Evolutionary conservation across 192 early-diverging fungal species (phyloP).

Genomic region (Ambispora gerdemannii): DNA sequence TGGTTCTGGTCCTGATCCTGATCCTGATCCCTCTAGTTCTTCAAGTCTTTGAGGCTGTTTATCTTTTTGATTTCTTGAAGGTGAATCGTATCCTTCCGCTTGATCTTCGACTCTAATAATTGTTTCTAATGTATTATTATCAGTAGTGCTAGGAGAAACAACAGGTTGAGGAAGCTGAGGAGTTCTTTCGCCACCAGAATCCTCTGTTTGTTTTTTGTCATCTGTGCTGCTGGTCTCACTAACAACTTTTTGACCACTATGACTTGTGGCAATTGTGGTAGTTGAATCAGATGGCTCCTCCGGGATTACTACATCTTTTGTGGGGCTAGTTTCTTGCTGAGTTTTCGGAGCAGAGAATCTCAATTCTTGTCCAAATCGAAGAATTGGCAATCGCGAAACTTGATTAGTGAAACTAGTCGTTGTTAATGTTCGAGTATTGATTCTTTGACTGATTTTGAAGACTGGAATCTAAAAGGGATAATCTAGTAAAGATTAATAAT

Average conservation of each 20-base stretch:
- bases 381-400: slow-evolving; percentile 1
- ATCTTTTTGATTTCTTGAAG: background rate
- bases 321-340: background rate
- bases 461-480: background rate
- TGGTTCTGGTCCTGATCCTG: background rate
- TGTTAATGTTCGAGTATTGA: slow-evolving; percentile 13
- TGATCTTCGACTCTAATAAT: background rate
- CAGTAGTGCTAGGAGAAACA: background rate
- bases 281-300: too few relatives aligned
- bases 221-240: too few relatives aligned
- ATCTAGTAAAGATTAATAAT: background rate
- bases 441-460: background rate
- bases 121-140: background rate
- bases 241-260: too few relatives aligned
- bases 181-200: too few relatives aligned
- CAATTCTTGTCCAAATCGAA: background rate
- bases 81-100: background rate
- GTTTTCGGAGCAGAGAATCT: background rate
- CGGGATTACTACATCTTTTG: too few relatives aligned
- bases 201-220: too few relatives aligned
- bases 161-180: background rate
- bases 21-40: background rate
- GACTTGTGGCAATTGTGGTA: too few relatives aligned
- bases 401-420: background rate
- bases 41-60: background rate